Conservation (phyloP, 371 early-diverging fungal species). For the Catenaria anguillulae region DNA sequence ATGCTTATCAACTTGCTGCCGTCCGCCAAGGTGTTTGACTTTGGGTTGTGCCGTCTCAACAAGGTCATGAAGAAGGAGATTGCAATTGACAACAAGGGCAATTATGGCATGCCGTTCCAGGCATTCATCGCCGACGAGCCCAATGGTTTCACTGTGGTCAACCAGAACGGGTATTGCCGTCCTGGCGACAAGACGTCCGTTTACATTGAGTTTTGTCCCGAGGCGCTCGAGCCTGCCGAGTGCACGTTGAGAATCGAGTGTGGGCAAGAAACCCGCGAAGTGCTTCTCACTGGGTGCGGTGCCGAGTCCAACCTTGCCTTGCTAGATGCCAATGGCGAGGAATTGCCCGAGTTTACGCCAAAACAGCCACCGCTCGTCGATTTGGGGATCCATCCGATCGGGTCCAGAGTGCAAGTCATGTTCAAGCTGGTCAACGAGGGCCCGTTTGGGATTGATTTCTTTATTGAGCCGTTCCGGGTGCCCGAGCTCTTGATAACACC, state of each 20-base stretch:
- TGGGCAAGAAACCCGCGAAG: conserved; percentile 1
- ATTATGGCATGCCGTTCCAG: conserved; percentile 29
- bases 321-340: not conserved
- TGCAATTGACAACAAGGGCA: conserved; percentile 27
- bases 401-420: conserved; percentile 16
- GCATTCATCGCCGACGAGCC: not conserved
- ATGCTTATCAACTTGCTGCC: conserved; percentile 15
- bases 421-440: conserved; percentile 30
- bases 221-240: conserved; percentile 26
- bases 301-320: not conserved
- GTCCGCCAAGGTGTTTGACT: conserved; percentile 19
- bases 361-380: conserved; percentile 14
- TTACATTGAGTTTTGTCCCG: conserved; percentile 13
- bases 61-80: conserved; percentile 23
- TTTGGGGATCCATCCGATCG: conserved; percentile 34
- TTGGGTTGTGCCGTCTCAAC: conserved; percentile 31
- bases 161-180: conserved; percentile 1
- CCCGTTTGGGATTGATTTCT: conserved; percentile 32
- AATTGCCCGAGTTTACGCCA: not conserved
- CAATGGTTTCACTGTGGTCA: not conserved
- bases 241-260: conserved; percentile 24
- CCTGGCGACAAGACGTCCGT: conserved; percentile 2
- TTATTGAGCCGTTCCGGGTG: conserved; percentile 33
- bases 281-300: conserved; percentile 1
- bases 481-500: conserved; percentile 31